Conservation (phyloP, 345 rosid species). For the Populus euphratica region DNA sequence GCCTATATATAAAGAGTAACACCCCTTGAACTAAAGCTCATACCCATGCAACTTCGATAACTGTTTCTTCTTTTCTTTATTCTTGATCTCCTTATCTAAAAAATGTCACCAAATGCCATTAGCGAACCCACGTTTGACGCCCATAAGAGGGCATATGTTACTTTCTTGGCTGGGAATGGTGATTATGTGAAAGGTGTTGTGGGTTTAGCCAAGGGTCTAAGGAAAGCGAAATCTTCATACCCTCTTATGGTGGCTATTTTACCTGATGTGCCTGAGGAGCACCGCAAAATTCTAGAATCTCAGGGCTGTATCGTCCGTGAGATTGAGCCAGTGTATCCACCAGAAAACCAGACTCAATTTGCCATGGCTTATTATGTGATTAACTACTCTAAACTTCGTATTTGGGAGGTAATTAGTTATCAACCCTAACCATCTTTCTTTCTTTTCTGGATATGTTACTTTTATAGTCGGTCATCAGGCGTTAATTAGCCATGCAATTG, state of each 20-base stretch:
- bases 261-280: constrained; percentile 78
- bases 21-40: background rate
- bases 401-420: constrained; percentile 59
- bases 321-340: constrained; percentile 69
- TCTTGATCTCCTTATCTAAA: background rate
- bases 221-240: constrained; percentile 53
- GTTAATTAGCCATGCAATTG: background rate
- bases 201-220: constrained; percentile 76
- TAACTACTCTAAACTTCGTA: constrained; percentile 84
- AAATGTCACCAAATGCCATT: constrained; percentile 10
- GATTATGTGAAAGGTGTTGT: constrained; percentile 76
- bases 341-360: constrained; percentile 53
- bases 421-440: background rate
- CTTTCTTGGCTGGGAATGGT: constrained; percentile 75
- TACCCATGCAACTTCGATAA: background rate
- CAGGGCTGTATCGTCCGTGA: constrained; percentile 63
- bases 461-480: background rate
- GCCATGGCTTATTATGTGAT: constrained; percentile 79
- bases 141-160: constrained; percentile 39
- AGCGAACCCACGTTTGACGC: background rate
- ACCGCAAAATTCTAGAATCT: constrained; percentile 49
- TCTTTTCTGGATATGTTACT: background rate
- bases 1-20: constrained; percentile 15
- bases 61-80: background rate
- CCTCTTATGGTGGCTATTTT: constrained; percentile 74